Evolutionary conservation across 257 asterid genomes (phyloP).

Genomic region (Rhazya stricta): DNA sequence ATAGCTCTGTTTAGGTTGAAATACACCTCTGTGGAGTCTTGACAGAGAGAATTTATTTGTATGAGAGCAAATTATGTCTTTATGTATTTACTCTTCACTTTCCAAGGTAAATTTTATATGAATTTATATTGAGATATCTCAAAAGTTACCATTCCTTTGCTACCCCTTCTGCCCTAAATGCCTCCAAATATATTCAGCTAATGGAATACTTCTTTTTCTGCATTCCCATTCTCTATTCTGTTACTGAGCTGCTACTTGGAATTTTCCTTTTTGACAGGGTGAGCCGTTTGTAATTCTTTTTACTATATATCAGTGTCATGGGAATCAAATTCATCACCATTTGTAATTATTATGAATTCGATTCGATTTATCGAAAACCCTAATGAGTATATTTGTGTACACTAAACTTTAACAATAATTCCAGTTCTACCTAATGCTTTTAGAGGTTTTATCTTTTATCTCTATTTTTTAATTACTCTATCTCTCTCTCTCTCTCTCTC

Average conservation of each 20-base stretch:
- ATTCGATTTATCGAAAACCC: too few relatives aligned
- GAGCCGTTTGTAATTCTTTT: slow-evolving; percentile 4
- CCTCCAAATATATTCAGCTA: background rate
- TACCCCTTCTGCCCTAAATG: background rate
- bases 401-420: background rate
- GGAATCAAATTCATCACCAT: background rate
- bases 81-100: background rate
- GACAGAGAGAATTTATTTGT: background rate
- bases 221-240: background rate
- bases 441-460: too few relatives aligned
- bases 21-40: background rate
- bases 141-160: background rate
- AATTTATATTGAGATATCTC: background rate
- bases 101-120: background rate
- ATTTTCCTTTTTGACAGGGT: background rate
- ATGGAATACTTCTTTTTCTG: background rate
- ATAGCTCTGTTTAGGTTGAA: background rate
- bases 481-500: too few relatives aligned
- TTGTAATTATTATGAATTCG: too few relatives aligned
- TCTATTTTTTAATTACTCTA: too few relatives aligned
- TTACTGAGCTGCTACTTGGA: background rate
- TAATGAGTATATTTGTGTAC: too few relatives aligned
- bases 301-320: too few relatives aligned
- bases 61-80: background rate
- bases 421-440: background rate